Conservation (phyloP, 2,329 filamentous ascomycete species). For the Penicillium sp. region DNA sequence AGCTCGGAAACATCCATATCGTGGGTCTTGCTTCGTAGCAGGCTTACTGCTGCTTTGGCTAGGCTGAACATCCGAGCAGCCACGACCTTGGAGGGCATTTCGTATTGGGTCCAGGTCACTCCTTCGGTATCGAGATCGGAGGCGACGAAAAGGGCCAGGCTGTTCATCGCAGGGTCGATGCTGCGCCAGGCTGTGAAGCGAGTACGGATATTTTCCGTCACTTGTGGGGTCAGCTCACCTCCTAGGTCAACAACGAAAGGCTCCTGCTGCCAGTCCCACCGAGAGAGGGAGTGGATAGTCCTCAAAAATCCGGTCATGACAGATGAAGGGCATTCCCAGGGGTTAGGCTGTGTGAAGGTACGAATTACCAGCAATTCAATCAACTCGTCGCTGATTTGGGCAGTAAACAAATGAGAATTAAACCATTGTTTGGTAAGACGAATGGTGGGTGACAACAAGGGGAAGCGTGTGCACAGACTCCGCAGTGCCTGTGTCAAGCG, state of each 20-base stretch:
- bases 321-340: conserved; percentile 75
- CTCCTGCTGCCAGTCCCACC: conserved; percentile 88
- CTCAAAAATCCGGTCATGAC: conserved; percentile 77
- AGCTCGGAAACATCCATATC: conserved; percentile 58
- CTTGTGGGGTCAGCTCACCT: conserved; percentile 57
- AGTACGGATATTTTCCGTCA: conserved; percentile 63
- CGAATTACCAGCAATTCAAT: conserved; percentile 79
- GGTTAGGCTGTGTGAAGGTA: conserved; percentile 76
- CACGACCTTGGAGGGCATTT: conserved; percentile 72
- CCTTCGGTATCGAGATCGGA: conserved; percentile 76
- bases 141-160: conserved; percentile 74
- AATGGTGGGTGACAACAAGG: conserved; percentile 76
- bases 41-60: conserved; percentile 69
- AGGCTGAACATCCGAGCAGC: conserved; percentile 79
- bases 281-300: conserved; percentile 72
- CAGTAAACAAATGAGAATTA: conserved; percentile 71
- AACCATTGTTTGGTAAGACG: conserved; percentile 90
- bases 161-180: conserved; percentile 85
- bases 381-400: conserved; percentile 74
- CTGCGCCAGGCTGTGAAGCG: conserved; percentile 81
- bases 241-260: conserved; percentile 78
- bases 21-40: conserved; percentile 55
- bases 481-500: conserved; percentile 78
- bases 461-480: conserved; percentile 75
- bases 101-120: conserved; percentile 72